Conservation (phyloP, 495 filamentous ascomycete genomes). For the Aspergillus nidulans region DNA sequence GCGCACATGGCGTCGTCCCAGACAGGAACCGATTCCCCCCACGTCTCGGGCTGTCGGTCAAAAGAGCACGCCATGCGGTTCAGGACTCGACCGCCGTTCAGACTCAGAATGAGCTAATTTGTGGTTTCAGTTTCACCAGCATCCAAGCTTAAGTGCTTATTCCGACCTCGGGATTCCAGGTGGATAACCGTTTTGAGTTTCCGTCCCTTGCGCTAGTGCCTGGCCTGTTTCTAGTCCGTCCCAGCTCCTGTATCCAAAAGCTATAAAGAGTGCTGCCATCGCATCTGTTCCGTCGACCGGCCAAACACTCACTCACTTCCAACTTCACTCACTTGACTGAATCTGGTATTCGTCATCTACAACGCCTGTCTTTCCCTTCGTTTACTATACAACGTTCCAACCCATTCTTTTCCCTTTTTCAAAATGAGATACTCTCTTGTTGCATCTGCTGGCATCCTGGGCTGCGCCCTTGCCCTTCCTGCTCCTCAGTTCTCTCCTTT, state of each 20-base stretch:
- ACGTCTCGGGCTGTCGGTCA: not conserved
- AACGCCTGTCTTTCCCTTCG: not conserved
- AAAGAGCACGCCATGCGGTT: not conserved
- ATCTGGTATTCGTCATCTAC: conserved; percentile 12
- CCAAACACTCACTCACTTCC: not conserved
- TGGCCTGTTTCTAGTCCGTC: not conserved
- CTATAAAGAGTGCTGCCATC: conserved; percentile 12
- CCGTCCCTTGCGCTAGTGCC: not conserved
- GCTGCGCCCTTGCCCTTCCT: conserved; percentile 20
- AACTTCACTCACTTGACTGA: not conserved
- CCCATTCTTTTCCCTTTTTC: conserved; percentile 5
- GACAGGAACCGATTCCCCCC: not conserved
- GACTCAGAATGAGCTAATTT: not conserved
- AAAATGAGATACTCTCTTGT: conserved; percentile 17
- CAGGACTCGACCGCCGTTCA: not conserved
- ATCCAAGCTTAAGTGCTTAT: not conserved
- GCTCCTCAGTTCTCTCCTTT: not conserved
- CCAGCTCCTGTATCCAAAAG: not conserved
- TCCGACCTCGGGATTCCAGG: not conserved
- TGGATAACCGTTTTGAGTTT: conserved; percentile 4
- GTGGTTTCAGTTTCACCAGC: not conserved
- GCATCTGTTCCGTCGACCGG: not conserved
- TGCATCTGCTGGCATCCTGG: conserved; percentile 13
- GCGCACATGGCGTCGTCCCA: not conserved
- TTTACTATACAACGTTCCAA: conserved; percentile 2